Conservation (phyloP, 2,329 filamentous ascomycete species). For the Aureobasidium sp. region DNA sequence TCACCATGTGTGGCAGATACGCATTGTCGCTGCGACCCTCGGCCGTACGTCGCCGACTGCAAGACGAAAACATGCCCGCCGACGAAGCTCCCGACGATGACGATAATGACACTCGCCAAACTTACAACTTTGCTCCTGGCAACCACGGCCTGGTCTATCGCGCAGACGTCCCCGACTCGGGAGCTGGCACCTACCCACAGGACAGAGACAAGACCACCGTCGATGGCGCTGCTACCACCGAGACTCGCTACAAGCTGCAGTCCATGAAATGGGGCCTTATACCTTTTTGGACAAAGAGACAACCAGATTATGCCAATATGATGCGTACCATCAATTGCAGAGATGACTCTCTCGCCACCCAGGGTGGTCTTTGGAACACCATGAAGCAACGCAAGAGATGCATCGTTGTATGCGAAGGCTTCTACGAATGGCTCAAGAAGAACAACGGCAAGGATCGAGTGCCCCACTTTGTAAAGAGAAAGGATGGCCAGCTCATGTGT, state of each 20-base stretch:
- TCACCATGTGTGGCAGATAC: conserved; percentile 61
- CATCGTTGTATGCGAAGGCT: conserved; percentile 80
- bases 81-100: conserved; percentile 63
- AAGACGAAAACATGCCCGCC: conserved; percentile 66
- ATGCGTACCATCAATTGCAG: conserved; percentile 94
- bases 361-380: conserved; percentile 79
- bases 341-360: conserved; percentile 71
- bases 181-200: conserved; percentile 30
- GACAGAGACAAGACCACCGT: conserved; percentile 18
- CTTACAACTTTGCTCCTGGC: conserved; percentile 89
- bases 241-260: conserved; percentile 70
- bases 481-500: conserved; percentile 77
- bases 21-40: conserved; percentile 55
- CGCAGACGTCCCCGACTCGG: conserved; percentile 59
- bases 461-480: conserved; percentile 75
- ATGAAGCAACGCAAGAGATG: conserved; percentile 91
- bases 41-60: conserved; percentile 65
- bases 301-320: conserved; percentile 67
- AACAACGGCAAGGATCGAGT: conserved; percentile 69
- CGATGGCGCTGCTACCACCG: conserved; percentile 23
- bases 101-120: conserved; percentile 65
- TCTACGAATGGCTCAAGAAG: conserved; percentile 92
- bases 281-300: conserved; percentile 86
- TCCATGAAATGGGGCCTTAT: conserved; percentile 94
- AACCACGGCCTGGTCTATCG: conserved; percentile 81